Conservation (phyloP, 2,329 filamentous ascomycete genomes). For the Diatrype stigma region DNA sequence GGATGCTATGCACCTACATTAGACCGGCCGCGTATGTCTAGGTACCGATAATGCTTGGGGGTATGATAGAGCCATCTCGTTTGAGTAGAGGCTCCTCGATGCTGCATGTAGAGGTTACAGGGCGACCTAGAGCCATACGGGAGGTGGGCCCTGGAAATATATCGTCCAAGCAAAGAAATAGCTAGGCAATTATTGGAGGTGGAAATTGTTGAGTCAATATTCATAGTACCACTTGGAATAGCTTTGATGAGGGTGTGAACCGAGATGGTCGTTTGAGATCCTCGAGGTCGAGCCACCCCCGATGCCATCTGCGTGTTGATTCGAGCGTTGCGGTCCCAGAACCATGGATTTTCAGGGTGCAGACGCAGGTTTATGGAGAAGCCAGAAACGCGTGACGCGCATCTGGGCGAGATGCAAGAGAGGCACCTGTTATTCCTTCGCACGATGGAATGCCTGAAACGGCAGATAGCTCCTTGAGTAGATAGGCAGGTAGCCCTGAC, state of each 20-base stretch:
- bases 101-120: background rate
- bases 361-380: background rate
- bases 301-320: too few species aligned
- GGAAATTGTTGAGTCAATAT: too few species aligned
- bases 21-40: background rate
- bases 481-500: background rate
- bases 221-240: background rate
- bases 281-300: conserved; percentile 8
- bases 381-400: background rate
- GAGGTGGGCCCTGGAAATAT: background rate
- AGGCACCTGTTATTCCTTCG: background rate
- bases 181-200: background rate
- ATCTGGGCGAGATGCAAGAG: background rate
- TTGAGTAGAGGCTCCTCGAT: background rate
- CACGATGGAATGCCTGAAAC: background rate
- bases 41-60: background rate
- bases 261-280: conserved; percentile 4
- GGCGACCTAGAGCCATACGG: background rate
- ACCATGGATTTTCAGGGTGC: background rate
- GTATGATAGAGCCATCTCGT: background rate
- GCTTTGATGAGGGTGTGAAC: background rate
- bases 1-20: background rate
- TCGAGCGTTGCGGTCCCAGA: background rate
- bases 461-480: background rate
- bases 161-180: background rate